phyloP scores from a whole-genome alignment of 768 basidiomycete species.

The Rhizopogon salebrosus region DNA sequence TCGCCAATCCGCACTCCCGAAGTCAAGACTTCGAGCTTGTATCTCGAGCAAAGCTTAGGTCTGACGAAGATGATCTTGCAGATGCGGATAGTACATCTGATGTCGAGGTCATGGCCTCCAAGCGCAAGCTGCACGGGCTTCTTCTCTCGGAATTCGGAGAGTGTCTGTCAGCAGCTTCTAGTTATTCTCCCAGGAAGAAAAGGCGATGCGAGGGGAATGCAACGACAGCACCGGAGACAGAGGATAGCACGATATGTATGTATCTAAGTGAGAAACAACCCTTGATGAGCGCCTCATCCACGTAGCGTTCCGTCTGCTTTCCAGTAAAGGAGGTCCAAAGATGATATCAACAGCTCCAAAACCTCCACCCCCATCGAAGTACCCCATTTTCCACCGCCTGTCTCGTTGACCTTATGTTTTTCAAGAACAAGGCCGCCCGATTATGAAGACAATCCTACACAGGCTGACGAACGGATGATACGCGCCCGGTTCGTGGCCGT shows the following conservation, averaged over 20 bases:
- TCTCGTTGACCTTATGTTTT: not conserved
- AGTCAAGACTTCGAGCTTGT: conserved; percentile 26
- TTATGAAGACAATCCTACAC: conserved; percentile 39
- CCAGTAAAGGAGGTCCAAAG: conserved; percentile 26
- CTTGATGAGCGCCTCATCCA: not conserved
- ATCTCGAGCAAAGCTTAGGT: conserved; percentile 30
- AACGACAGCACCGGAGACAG: not conserved
- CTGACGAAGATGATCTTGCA: conserved; percentile 6
- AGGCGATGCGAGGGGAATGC: conserved; percentile 3
- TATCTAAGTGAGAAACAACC: not conserved
- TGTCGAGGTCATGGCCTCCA: conserved; percentile 6
- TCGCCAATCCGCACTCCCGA: conserved; percentile 42
- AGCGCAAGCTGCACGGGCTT: conserved; percentile 16
- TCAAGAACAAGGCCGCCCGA: conserved; percentile 45
- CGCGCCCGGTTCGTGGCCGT: conserved; percentile 37
- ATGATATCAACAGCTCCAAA: conserved; percentile 39
- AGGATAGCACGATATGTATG: conserved; percentile 1
- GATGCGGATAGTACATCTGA: conserved; percentile 4
- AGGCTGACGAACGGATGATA: conserved; percentile 38
- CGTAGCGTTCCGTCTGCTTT: conserved; percentile 48
- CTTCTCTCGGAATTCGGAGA: conserved; percentile 18
- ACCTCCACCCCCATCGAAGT: conserved; percentile 38
- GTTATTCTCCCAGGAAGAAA: not conserved
- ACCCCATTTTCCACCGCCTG: conserved; percentile 7
- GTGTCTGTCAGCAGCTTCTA: conserved; percentile 3